Percentiles rank a stretch among this genome's conserved stretches.
phyloP scores from a whole-genome alignment of 495 filamentous ascomycete genomes.

The Mytilinidion resinicola region DNA sequence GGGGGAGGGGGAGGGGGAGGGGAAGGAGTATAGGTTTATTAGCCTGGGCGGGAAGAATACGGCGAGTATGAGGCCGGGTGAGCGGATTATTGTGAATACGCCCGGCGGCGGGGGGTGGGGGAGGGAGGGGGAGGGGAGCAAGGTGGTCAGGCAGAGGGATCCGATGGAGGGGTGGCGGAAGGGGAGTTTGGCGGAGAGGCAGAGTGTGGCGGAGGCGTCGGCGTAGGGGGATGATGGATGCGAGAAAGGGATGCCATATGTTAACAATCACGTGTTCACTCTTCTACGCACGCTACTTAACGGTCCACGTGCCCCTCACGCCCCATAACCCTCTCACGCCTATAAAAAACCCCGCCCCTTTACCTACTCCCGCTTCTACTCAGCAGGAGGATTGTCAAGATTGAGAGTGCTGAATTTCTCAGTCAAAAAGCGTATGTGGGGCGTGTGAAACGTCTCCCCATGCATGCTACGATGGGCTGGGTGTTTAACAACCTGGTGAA shows the following conservation, averaged over 20 bases:
- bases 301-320: too few species aligned
- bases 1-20: slow-evolving; percentile 27
- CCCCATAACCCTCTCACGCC: too few species aligned
- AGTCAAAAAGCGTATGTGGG: too few species aligned
- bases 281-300: too few species aligned
- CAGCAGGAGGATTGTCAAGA: too few species aligned
- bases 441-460: too few species aligned
- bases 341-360: too few species aligned
- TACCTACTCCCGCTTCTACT: too few species aligned
- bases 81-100: slow-evolving; percentile 73
- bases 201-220: slow-evolving; percentile 26
- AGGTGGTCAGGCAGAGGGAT: slow-evolving; percentile 40
- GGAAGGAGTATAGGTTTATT: slow-evolving; percentile 60
- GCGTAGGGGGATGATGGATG: slow-evolving; percentile 10
- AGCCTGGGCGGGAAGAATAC: slow-evolving; percentile 94
- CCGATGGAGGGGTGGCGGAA: slow-evolving; percentile 40
- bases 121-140: slow-evolving; percentile 48
- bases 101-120: slow-evolving; percentile 75
- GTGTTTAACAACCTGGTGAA: too few species aligned
- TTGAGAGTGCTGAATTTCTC: too few species aligned
- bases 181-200: slow-evolving; percentile 27
- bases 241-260: not conserved
- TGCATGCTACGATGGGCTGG: too few species aligned
- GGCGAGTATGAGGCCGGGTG: slow-evolving; percentile 74
- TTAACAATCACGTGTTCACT: too few species aligned